Evolutionary conservation across 805 yeast species (phyloP), one percentile per base, ranked within the genome.

Genomic region (Zygosaccharomyces gambellarensis): DNA sequence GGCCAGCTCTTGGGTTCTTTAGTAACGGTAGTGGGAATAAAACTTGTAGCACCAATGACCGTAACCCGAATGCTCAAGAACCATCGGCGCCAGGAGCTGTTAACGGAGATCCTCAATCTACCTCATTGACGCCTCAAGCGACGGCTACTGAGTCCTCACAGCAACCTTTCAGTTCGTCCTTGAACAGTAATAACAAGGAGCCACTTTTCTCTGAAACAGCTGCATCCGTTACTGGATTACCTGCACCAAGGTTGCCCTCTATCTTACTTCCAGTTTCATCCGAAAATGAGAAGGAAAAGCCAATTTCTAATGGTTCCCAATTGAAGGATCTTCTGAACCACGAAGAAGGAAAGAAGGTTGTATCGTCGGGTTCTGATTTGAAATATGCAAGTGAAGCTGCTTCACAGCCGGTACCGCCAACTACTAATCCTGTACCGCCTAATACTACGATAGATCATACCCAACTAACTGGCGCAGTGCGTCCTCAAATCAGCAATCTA

Each of bases 161-260:
- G 4, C 59, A 56, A n/a, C 58, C 62, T 5, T 57, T 60, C 39
- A 32, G 45, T 11, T 30, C 56, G 6, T 58, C 56, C 6, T 22
- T 34, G 28, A 25, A 25, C 9, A 25, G 2, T 34, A 34, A 32
- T 29, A 46, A 43, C n/a, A 58, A 53, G 30, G 64, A 63, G 9
- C 46, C 55, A 7, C 40, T 47, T 3, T 62, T 62, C 43, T 49
- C 67, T 2, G 54, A 48, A 12, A 48, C 50, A 10, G 41, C 55
- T 9, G 49, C 64, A 14, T 62, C 66, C 2, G 43, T 43, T 8
- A 53, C 56, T 11, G 55, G 64, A 1, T 46, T 65, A 31, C 71
- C 69, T 1, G 65, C 67, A 11, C 71, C 68, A 17, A 56, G 65
- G 11, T 43, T 63, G 39, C 70, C 71, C 0, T 63, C 69, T 3